These are phyloP conservation scores for Cubamyces lactineus DNA, from an alignment of 768 basidiomycete species.

Conservation along the genomic window DNA sequence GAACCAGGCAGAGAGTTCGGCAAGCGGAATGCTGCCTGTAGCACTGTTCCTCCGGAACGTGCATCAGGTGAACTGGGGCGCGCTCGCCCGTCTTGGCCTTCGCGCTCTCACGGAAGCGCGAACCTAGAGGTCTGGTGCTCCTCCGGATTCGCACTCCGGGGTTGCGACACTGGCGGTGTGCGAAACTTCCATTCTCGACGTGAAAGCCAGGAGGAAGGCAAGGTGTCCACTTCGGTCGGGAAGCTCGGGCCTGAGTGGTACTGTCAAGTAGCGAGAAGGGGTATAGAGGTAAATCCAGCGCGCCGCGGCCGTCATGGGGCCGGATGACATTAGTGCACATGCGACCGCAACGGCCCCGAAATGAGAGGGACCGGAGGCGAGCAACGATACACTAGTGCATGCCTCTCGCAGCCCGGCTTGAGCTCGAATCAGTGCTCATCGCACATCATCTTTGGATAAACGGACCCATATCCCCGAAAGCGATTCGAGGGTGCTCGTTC, in stretches of 20 bases:
- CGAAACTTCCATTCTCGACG: too few relatives aligned
- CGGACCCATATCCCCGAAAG: background rate
- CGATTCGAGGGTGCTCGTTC: background rate
- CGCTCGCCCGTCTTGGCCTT: background rate
- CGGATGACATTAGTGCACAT: background rate
- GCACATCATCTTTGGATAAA: background rate
- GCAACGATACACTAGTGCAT: background rate
- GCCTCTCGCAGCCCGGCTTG: too few relatives aligned
- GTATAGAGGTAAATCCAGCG: constrained; percentile 1
- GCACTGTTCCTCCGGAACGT: constrained; percentile 10
- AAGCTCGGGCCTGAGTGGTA: background rate
- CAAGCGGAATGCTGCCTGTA: background rate
- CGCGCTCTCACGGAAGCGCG: background rate
- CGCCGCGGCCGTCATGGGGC: constrained; percentile 14
- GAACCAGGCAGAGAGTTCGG: background rate
- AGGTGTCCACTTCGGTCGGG: background rate
- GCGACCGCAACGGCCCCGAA: constrained; percentile 17
- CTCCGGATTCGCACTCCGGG: background rate
- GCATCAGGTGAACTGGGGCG: constrained; percentile 3
- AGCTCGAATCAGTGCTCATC: background rate
- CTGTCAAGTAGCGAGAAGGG: background rate
- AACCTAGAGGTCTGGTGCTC: background rate
- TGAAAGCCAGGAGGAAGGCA: too few relatives aligned
- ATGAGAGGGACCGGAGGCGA: background rate
- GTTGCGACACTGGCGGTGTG: background rate